A percentile compares a stretch with the other conserved stretches of the same genome.
Conservation (phyloP, 2,329 filamentous ascomycete genomes). For the Penicillium sp. region DNA sequence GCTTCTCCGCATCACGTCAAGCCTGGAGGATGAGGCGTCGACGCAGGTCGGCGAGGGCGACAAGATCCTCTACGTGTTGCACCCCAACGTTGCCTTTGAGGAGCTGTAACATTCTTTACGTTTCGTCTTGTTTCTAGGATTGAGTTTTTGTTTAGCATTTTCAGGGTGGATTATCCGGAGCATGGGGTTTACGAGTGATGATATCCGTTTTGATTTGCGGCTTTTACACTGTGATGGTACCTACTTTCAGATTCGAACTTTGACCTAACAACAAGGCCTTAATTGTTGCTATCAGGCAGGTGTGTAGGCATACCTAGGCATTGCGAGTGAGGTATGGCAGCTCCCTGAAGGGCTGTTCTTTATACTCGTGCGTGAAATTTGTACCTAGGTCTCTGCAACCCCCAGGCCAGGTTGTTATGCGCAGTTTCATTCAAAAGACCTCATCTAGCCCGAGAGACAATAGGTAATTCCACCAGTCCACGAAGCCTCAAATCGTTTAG, state of each 20-base stretch:
- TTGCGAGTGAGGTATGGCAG: too few relatives aligned
- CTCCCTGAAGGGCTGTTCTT: too few relatives aligned
- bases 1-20: slow-evolving; percentile 68
- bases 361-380: too few relatives aligned
- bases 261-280: background rate
- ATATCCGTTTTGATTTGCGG: slow-evolving; percentile 27
- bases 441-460: too few relatives aligned
- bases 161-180: slow-evolving; percentile 28
- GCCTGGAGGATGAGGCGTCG: slow-evolving; percentile 75
- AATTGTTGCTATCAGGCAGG: background rate
- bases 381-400: too few relatives aligned
- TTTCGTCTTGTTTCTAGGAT: slow-evolving; percentile 17
- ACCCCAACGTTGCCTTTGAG: slow-evolving; percentile 90
- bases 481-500: too few relatives aligned
- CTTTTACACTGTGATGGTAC: background rate
- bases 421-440: too few relatives aligned
- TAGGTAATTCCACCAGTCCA: too few relatives aligned
- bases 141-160: slow-evolving; percentile 25
- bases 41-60: slow-evolving; percentile 46
- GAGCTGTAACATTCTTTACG: slow-evolving; percentile 43
- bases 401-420: too few relatives aligned
- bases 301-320: too few relatives aligned
- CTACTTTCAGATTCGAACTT: background rate
- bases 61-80: slow-evolving; percentile 78
- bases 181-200: slow-evolving; percentile 37